These are phyloP conservation scores for Panicum virgatum DNA, from an alignment of 202 grass and related monocot genomes.

Conservation along the genomic window DNA sequence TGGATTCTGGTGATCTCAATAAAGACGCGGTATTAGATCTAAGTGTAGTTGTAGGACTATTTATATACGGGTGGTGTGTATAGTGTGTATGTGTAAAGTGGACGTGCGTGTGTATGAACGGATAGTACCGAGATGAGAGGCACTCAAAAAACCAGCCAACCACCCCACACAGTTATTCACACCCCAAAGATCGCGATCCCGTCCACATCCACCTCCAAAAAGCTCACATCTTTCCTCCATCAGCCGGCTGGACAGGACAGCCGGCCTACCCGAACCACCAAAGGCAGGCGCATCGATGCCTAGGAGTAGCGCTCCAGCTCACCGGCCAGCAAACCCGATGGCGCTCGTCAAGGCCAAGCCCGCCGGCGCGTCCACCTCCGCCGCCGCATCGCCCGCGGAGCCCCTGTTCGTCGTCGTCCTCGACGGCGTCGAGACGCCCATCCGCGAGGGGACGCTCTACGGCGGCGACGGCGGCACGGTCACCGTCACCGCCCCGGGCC, in stretches of 20 bases:
- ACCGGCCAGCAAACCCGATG: constrained; percentile 5
- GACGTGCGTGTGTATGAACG: no score
- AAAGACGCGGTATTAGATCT: no score
- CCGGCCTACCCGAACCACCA: constrained; percentile 21
- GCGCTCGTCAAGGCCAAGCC: constrained; percentile 25
- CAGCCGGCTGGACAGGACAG: neutral
- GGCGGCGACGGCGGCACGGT: constrained; percentile 41
- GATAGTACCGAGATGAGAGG: no score
- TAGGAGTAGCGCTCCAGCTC: neutral
- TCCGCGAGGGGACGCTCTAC: constrained; percentile 59
- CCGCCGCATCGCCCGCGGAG: neutral
- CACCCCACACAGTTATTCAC: constrained; percentile 1
- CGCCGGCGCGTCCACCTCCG: constrained; percentile 12
- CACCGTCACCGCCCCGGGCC: constrained; percentile 51
- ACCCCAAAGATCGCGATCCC: neutral
- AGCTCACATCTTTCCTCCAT: neutral
- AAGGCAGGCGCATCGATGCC: constrained; percentile 11
- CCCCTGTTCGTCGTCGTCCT: constrained; percentile 48
- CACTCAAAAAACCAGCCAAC: no score
- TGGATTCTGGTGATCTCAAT: no score
- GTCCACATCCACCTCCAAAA: neutral
- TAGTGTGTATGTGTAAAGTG: no score
- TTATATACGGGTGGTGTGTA: no score
- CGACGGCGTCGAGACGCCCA: constrained; percentile 49
- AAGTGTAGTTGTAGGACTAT: no score